phyloP scores from a whole-genome alignment of 352 stramenopile genomes.

The Elongisporangium senticosum region DNA sequence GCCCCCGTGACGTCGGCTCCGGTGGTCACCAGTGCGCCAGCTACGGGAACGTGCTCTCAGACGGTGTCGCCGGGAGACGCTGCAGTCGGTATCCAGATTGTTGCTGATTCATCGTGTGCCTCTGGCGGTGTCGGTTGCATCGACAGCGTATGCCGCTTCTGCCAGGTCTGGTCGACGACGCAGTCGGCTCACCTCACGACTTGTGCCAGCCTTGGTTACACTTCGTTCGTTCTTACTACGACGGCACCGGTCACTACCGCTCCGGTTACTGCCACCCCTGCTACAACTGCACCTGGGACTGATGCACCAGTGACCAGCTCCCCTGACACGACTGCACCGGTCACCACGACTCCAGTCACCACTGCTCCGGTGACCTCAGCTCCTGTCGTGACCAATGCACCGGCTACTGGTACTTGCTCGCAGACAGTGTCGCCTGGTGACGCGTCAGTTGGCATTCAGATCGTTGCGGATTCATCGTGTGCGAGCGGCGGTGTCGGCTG shows the following conservation, averaged over 20 bases:
- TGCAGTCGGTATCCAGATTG: conserved; percentile 21
- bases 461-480: conserved; percentile 22
- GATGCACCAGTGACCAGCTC: conserved; percentile 2
- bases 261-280: too few relatives aligned
- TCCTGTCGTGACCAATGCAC: not conserved
- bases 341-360: not conserved
- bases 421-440: conserved; percentile 6
- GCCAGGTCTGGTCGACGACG: conserved; percentile 18
- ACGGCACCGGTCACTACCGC: too few relatives aligned
- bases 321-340: not conserved
- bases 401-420: not conserved
- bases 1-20: not conserved
- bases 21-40: not conserved
- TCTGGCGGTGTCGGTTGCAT: conserved; percentile 27
- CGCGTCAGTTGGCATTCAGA: conserved; percentile 18
- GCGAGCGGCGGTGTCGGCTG: conserved; percentile 25
- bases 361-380: not conserved
- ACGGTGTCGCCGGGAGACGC: conserved; percentile 8
- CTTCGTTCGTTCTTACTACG: too few relatives aligned
- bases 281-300: too few relatives aligned
- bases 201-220: conserved; percentile 10
- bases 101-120: conserved; percentile 16
- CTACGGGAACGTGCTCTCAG: not conserved
- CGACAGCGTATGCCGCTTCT: conserved; percentile 28
- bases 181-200: conserved; percentile 16